A percentile compares a stretch with the other conserved stretches of the same genome.
These are phyloP conservation scores for Chrysoporthe austroafricana DNA, from an alignment of 2,329 filamentous ascomycete species.

Conservation along the genomic window DNA sequence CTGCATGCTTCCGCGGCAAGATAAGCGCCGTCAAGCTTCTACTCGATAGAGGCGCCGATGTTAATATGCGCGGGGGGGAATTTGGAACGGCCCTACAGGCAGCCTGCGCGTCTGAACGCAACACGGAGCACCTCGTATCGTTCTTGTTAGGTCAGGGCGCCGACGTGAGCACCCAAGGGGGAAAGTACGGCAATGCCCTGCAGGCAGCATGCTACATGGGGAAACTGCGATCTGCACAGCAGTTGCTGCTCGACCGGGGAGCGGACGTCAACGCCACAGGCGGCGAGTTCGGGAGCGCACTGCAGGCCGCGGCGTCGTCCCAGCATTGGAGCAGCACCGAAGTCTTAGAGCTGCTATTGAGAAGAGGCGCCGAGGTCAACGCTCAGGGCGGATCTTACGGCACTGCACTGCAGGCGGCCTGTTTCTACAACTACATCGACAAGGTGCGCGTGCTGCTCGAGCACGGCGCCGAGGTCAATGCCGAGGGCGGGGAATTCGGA, in stretches of 20 bases:
- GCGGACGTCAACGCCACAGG: not conserved
- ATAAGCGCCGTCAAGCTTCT: not conserved
- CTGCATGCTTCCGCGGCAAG: not conserved
- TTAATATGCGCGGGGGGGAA: not conserved
- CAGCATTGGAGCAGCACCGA: no score
- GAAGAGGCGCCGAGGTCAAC: not conserved
- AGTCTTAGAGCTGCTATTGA: not conserved
- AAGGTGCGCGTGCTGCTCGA: not conserved
- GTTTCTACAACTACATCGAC: rapidly evolving
- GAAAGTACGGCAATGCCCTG: not conserved
- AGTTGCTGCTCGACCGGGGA: not conserved
- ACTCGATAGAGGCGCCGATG: not conserved
- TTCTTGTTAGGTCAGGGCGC: not conserved
- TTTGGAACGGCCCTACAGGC: not conserved
- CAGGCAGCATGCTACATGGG: not conserved
- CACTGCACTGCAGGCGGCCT: not conserved
- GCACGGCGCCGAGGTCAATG: not conserved
- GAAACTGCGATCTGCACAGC: not conserved
- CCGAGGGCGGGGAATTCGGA: not conserved
- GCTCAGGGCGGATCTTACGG: not conserved
- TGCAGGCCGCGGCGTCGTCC: not conserved
- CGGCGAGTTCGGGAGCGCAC: not conserved
- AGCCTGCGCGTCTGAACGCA: rapidly evolving
- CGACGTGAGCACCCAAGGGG: not conserved
- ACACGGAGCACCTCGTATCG: not conserved